Evolutionary conservation across 768 basidiomycete genomes (phyloP).

Genomic region (Leccinum sublutescens): DNA sequence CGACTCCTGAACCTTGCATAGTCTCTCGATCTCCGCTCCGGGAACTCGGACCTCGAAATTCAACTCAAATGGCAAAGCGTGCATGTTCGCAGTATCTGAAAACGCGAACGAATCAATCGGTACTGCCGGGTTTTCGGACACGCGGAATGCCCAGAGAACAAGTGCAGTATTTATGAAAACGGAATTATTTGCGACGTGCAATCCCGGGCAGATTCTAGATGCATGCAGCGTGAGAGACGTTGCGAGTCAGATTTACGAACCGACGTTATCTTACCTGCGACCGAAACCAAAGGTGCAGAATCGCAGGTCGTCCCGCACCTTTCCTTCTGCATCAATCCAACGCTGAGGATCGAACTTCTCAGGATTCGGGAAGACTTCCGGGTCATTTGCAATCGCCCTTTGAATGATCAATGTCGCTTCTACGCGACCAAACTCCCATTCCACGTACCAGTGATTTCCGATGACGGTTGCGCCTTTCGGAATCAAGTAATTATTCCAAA

Average conservation of each 20-base stretch:
- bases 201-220: constrained; percentile 23
- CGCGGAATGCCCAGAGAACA: constrained; percentile 59
- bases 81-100: constrained; percentile 32
- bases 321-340: constrained; percentile 4
- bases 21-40: neutral
- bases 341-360: constrained; percentile 13
- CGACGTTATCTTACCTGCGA: constrained; percentile 7
- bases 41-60: constrained; percentile 10
- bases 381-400: constrained; percentile 15
- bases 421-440: neutral
- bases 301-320: constrained; percentile 5
- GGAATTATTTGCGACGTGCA: constrained; percentile 44
- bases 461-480: constrained; percentile 24
- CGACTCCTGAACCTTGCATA: constrained; percentile 5
- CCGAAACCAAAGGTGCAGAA: constrained; percentile 12
- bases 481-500: constrained; percentile 37
- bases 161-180: constrained; percentile 62
- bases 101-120: constrained; percentile 63
- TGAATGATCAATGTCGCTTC: neutral
- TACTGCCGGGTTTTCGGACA: constrained; percentile 43
- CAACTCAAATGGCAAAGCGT: constrained; percentile 7
- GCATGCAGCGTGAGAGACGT: neutral
- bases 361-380: constrained; percentile 10
- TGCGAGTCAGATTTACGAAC: neutral
- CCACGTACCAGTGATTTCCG: constrained; percentile 13